phyloP scores from a whole-genome alignment of 129 eudicot species.

The Smallanthus sonchifolius region DNA sequence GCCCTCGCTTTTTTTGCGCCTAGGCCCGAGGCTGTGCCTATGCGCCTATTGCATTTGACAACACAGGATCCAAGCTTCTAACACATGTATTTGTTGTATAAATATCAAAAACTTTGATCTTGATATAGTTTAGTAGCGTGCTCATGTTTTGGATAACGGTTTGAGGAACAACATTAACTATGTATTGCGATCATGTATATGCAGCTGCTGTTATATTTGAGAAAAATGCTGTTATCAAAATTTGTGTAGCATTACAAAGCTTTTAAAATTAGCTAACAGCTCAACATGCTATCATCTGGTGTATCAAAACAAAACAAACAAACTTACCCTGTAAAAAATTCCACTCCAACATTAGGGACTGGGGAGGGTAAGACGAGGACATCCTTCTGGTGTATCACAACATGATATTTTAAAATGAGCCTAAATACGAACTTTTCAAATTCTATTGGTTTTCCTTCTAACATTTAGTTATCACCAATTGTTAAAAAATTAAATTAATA shows the following conservation, averaged over 20 bases:
- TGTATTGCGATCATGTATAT: conserved; percentile 1
- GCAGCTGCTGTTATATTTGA: background rate
- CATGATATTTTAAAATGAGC: background rate
- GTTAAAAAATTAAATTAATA: conserved; percentile 7
- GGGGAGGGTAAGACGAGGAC: too few relatives aligned
- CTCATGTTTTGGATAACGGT: background rate
- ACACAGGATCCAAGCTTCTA: too few relatives aligned
- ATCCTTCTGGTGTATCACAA: background rate
- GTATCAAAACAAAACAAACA: too few relatives aligned
- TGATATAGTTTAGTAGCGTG: background rate
- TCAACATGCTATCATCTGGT: background rate
- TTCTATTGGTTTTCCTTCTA: background rate
- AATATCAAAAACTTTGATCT: background rate
- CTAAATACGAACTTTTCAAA: background rate
- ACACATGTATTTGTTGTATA: background rate
- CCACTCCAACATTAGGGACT: too few relatives aligned
- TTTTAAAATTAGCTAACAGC: background rate
- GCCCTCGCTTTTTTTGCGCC: too few relatives aligned
- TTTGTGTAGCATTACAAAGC: background rate
- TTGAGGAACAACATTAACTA: background rate
- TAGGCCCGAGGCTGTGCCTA: too few relatives aligned
- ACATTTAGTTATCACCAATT: background rate
- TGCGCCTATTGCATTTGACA: too few relatives aligned
- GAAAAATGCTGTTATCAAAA: background rate
- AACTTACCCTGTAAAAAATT: too few relatives aligned